Conservation (phyloP, 1,139 yeast genomes). For the Geotrichum fermentans region DNA sequence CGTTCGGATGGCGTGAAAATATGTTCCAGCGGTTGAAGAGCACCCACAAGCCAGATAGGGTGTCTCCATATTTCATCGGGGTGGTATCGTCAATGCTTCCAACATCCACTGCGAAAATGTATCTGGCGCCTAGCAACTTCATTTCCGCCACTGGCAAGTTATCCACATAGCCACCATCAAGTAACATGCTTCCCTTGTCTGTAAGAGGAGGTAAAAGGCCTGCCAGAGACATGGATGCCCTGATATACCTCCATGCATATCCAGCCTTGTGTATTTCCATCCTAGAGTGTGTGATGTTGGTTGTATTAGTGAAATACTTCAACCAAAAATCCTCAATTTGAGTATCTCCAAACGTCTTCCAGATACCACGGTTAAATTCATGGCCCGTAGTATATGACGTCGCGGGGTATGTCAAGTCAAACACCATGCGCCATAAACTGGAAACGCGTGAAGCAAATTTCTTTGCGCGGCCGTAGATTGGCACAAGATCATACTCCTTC, state of each 20-base stretch:
- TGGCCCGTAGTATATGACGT: conserved; percentile 96
- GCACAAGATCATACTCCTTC: conserved; percentile 81
- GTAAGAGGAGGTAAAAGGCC: conserved; percentile 85
- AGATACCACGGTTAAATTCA: conserved; percentile 91
- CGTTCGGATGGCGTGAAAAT: conserved; percentile 73
- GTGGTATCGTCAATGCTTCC: conserved; percentile 92
- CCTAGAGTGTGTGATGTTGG: conserved; percentile 91
- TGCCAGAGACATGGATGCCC: conserved; percentile 96
- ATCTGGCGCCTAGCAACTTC: conserved; percentile 76
- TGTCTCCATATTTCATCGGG: conserved; percentile 88
- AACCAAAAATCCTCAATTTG: conserved; percentile 97
- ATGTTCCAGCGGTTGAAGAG: conserved; percentile 68
- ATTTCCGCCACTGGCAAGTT: conserved; percentile 88
- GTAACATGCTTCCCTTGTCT: conserved; percentile 78
- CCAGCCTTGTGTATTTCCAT: conserved; percentile 94
- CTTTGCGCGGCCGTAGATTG: conserved; percentile 85
- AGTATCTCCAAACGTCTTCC: conserved; percentile 90
- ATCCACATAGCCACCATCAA: conserved; percentile 95
- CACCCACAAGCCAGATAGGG: conserved; percentile 64
- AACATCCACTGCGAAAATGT: conserved; percentile 93
- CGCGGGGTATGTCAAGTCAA: conserved; percentile 87
- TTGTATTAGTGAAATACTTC: conserved; percentile 79
- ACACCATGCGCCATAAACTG: conserved; percentile 75
- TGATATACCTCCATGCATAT: conserved; percentile 88
- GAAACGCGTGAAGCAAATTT: conserved; percentile 78